A percentile compares a stretch with the other conserved stretches of the same genome.
These are phyloP conservation scores for Blyttiomyces sp. DNA, from an alignment of 371 early-diverging fungal species.

Conservation along the genomic window DNA sequence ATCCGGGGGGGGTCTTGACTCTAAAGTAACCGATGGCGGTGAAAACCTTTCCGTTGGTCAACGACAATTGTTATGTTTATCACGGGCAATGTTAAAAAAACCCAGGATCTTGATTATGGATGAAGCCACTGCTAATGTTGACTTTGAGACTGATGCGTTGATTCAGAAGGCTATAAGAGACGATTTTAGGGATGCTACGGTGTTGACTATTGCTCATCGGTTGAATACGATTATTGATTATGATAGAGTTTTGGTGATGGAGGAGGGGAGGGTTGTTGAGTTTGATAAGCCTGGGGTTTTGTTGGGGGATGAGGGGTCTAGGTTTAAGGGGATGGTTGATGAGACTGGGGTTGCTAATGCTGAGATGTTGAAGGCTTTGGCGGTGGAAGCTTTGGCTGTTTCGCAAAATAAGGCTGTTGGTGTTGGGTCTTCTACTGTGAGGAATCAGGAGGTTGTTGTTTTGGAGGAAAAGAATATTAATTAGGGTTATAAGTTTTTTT, in stretches of 20 bases:
- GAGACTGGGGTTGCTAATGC: slow-evolving; percentile 43
- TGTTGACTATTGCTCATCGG: slow-evolving; percentile 61
- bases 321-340: slow-evolving; percentile 33
- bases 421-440: too few species aligned
- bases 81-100: slow-evolving; percentile 43
- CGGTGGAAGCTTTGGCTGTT: not conserved
- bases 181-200: slow-evolving; percentile 56
- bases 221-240: slow-evolving; percentile 36
- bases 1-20: slow-evolving; percentile 27
- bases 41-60: slow-evolving; percentile 43
- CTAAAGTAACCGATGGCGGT: slow-evolving; percentile 24
- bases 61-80: slow-evolving; percentile 48
- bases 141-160: slow-evolving; percentile 58
- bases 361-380: slow-evolving; percentile 6
- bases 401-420: too few species aligned
- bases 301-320: slow-evolving; percentile 25
- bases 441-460: too few species aligned
- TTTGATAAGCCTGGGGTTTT: slow-evolving; percentile 35
- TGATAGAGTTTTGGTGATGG: slow-evolving; percentile 34
- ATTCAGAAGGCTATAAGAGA: slow-evolving; percentile 60
- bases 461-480: too few species aligned
- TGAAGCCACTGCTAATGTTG: slow-evolving; percentile 83
- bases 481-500: too few species aligned
- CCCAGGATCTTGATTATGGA: slow-evolving; percentile 57
- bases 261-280: slow-evolving; percentile 29